A percentile compares a stretch with the other conserved stretches of the same genome.
phyloP scores from a whole-genome alignment of 495 filamentous ascomycete genomes.

The Baudoinia panamericana region DNA sequence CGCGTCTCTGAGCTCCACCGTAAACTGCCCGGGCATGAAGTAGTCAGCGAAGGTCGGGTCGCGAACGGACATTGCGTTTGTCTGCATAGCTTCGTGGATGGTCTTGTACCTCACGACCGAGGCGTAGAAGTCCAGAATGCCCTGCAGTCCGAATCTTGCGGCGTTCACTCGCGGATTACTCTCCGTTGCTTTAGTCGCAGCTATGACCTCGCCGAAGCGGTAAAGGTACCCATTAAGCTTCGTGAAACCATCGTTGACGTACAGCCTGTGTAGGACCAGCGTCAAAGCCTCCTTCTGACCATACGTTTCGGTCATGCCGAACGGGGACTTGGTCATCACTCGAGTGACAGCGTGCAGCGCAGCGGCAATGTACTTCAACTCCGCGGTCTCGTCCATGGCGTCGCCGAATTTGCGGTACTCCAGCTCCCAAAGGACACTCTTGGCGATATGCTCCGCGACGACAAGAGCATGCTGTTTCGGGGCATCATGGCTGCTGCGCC shows the following conservation, averaged over 20 bases:
- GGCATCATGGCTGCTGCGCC: slow-evolving; percentile 49
- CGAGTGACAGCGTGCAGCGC: slow-evolving; percentile 1
- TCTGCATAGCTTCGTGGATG: slow-evolving; percentile 59
- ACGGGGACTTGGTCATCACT: slow-evolving; percentile 40
- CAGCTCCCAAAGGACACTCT: slow-evolving; percentile 55
- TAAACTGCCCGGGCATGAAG: slow-evolving; percentile 60
- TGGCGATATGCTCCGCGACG: slow-evolving; percentile 67
- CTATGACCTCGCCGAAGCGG: slow-evolving; percentile 6
- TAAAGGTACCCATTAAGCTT: slow-evolving; percentile 49
- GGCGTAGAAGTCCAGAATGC: slow-evolving; percentile 70
- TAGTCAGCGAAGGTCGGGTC: slow-evolving; percentile 49
- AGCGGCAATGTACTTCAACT: slow-evolving; percentile 36
- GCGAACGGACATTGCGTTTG: slow-evolving; percentile 47
- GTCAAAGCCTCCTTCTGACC: slow-evolving; percentile 57
- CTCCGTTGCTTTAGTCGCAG: slow-evolving; percentile 12
- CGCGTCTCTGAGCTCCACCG: slow-evolving; percentile 74
- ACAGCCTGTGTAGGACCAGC: slow-evolving; percentile 73
- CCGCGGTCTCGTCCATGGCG: slow-evolving; percentile 32
- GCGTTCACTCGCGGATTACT: background rate
- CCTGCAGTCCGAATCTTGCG: slow-evolving; percentile 52
- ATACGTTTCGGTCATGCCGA: slow-evolving; percentile 72
- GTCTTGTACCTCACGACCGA: slow-evolving; percentile 63
- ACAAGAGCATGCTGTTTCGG: slow-evolving; percentile 51
- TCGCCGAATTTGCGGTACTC: slow-evolving; percentile 26
- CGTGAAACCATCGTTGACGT: slow-evolving; percentile 61